These are phyloP conservation scores for Thermochaetoides thermophila DNA, from an alignment of 495 filamentous ascomycete genomes.

Conservation along the genomic window DNA sequence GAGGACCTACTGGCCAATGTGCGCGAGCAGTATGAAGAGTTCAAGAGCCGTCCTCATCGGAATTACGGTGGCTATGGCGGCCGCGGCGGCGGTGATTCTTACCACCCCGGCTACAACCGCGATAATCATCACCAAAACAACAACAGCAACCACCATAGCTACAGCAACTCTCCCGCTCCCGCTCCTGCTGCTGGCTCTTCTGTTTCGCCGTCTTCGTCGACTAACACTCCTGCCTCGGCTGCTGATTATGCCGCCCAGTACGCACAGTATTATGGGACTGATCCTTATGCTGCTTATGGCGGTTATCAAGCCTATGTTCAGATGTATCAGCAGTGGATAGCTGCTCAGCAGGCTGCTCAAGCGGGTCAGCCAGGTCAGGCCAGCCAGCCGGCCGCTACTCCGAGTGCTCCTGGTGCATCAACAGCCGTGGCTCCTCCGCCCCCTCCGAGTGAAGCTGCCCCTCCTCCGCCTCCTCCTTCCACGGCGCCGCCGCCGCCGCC, in stretches of 20 bases:
- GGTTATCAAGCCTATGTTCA: constrained; percentile 65
- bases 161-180: constrained; percentile 24
- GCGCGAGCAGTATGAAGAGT: constrained; percentile 68
- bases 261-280: constrained; percentile 65
- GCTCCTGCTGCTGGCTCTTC: constrained; percentile 21
- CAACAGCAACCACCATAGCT: constrained; percentile 14
- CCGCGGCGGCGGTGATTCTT: constrained; percentile 25
- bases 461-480: constrained; percentile 49
- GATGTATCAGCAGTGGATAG: constrained; percentile 50
- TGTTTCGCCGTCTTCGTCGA: constrained; percentile 19
- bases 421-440: constrained; percentile 42
- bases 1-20: constrained; percentile 76
- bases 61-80: constrained; percentile 36
- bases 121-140: constrained; percentile 24
- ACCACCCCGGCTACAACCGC: constrained; percentile 26
- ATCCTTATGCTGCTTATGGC: constrained; percentile 87
- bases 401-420: constrained; percentile 21
- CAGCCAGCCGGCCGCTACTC: constrained; percentile 1
- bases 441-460: constrained; percentile 45
- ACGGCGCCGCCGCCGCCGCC: constrained; percentile 43
- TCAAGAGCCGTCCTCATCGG: constrained; percentile 73
- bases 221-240: constrained; percentile 24
- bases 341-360: constrained; percentile 32
- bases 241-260: constrained; percentile 64
- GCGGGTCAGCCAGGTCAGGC: constrained; percentile 24